These are phyloP conservation scores for Anthoceros angustus DNA, from an alignment of 225 moss, liverwort and hornwort genomes.

Conservation along the genomic window DNA sequence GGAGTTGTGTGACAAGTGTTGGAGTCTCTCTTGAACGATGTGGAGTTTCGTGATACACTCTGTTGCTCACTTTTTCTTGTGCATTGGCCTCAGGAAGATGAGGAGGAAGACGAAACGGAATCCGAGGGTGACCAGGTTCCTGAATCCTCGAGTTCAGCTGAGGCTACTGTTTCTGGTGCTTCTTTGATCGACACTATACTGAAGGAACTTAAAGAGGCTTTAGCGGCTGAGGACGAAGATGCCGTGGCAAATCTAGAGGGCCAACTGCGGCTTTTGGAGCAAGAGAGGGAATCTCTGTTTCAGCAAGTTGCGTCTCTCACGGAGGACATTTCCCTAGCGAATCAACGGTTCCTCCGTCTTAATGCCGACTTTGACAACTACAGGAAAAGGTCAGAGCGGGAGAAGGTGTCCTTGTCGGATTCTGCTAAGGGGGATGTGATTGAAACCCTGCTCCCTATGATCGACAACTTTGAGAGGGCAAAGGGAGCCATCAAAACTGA, in stretches of 20 bases:
- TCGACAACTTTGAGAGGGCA: slow-evolving; percentile 96
- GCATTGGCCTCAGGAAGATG: neutral
- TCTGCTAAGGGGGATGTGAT: slow-evolving; percentile 74
- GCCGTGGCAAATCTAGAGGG: slow-evolving; percentile 40
- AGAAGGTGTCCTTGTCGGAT: slow-evolving; percentile 48
- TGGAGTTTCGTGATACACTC: no score
- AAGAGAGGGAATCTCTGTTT: slow-evolving; percentile 53
- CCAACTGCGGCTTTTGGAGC: slow-evolving; percentile 29
- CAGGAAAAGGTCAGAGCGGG: slow-evolving; percentile 72
- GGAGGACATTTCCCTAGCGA: slow-evolving; percentile 50
- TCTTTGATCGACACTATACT: slow-evolving; percentile 17
- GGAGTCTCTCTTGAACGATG: no score
- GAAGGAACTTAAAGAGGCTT: slow-evolving; percentile 45
- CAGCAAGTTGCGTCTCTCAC: slow-evolving; percentile 49
- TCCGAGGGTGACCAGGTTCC: neutral
- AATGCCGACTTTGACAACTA: slow-evolving; percentile 98
- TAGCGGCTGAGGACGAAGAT: slow-evolving; percentile 51
- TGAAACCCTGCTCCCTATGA: slow-evolving; percentile 84
- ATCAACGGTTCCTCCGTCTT: slow-evolving; percentile 68
- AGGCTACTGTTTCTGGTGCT: neutral
- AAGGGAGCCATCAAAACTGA: slow-evolving; percentile 68
- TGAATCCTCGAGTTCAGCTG: neutral
- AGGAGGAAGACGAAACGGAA: neutral
- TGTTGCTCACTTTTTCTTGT: neutral
- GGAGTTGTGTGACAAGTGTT: no score